A percentile compares a stretch with the other conserved stretches of the same genome.
phyloP scores from a whole-genome alignment of 768 basidiomycete genomes.

The Naganishia vaughanmartiniae region DNA sequence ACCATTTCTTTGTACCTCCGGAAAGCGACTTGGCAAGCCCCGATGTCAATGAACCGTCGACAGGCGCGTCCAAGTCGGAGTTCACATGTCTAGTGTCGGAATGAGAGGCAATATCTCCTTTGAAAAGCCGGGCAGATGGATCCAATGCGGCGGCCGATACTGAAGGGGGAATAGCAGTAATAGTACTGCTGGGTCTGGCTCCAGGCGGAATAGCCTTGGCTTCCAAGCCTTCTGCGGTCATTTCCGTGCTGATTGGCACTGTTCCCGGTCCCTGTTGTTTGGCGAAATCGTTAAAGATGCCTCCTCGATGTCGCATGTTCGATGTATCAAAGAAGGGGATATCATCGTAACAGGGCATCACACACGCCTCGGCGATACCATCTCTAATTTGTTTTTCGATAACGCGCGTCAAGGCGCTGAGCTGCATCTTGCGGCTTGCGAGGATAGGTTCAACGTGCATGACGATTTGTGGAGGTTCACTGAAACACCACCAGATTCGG shows the following conservation, averaged over 20 bases:
- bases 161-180: conserved; percentile 1
- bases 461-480: conserved; percentile 80
- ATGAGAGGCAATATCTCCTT: neutral
- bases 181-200: neutral
- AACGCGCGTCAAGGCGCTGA: conserved; percentile 83
- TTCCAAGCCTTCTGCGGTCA: conserved; percentile 24
- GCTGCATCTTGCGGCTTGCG: conserved; percentile 88
- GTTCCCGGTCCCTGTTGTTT: conserved; percentile 37
- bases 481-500: conserved; percentile 90
- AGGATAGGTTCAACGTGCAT: conserved; percentile 90
- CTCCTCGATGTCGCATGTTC: conserved; percentile 66
- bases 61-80: neutral
- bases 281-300: conserved; percentile 80
- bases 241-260: conserved; percentile 23
- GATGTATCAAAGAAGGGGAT: conserved; percentile 87
- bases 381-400: conserved; percentile 86
- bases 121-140: neutral
- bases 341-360: conserved; percentile 97
- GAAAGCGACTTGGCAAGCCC: conserved; percentile 33
- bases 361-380: conserved; percentile 87
- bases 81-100: neutral
- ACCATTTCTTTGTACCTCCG: conserved; percentile 38
- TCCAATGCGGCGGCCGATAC: conserved; percentile 25
- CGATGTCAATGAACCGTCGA: conserved; percentile 4
- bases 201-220: conserved; percentile 12